Evolutionary conservation across 768 basidiomycete genomes (phyloP).

Genomic region (Leccinum incarnatum): DNA sequence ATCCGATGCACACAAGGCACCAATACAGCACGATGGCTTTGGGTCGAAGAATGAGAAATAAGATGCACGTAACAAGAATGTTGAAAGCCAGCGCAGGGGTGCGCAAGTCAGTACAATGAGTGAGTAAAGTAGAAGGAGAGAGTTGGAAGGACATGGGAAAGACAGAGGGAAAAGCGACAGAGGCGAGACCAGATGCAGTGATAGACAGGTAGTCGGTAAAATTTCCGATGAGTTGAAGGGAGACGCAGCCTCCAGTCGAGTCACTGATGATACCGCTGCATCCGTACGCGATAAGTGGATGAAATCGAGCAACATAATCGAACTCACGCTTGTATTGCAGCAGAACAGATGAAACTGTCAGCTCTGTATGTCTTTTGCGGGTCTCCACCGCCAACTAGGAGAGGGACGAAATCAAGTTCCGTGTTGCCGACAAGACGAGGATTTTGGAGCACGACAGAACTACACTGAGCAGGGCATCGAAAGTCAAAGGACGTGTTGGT

Average conservation of each 20-base stretch:
- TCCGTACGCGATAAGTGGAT: slow-evolving; percentile 8
- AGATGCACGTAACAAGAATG: slow-evolving; percentile 57
- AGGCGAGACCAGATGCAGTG: slow-evolving; percentile 58
- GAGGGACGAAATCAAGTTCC: slow-evolving; percentile 63
- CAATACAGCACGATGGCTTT: slow-evolving; percentile 66
- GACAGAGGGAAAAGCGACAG: slow-evolving; percentile 68
- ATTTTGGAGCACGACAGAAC: slow-evolving; percentile 63
- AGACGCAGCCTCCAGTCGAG: slow-evolving; percentile 72
- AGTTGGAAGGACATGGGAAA: slow-evolving; percentile 75
- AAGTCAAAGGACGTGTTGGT: slow-evolving; percentile 62
- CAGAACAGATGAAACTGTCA: slow-evolving; percentile 82
- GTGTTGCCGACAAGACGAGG: slow-evolving; percentile 68
- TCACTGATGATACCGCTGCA: slow-evolving; percentile 63
- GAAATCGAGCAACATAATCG: neutral
- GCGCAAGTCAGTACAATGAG: slow-evolving; percentile 71
- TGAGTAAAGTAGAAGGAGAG: slow-evolving; percentile 43
- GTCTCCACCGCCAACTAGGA: slow-evolving; percentile 88
- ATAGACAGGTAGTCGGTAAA: slow-evolving; percentile 67
- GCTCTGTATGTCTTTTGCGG: slow-evolving; percentile 68
- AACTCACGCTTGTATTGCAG: slow-evolving; percentile 76
- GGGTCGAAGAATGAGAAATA: slow-evolving; percentile 74
- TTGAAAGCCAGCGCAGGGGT: slow-evolving; percentile 72
- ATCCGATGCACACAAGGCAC: slow-evolving; percentile 80
- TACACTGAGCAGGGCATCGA: slow-evolving; percentile 77
- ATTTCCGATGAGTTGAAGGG: slow-evolving; percentile 65